Conservation (phyloP, 2,329 filamentous ascomycete genomes). For the Penicillium crustosum region DNA sequence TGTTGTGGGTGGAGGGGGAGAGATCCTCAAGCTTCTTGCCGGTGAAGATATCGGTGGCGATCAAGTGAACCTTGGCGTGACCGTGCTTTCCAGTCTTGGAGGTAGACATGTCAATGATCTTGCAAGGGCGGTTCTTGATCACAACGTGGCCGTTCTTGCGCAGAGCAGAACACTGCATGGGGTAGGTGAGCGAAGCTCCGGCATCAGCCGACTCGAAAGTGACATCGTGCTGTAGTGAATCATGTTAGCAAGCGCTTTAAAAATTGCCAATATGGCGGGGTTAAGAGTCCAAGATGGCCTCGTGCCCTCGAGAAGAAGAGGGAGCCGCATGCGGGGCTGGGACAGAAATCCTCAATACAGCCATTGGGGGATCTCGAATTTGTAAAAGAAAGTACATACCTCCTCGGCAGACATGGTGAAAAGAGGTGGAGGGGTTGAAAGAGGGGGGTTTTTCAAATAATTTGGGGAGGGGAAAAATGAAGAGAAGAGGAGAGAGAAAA, state of each 20-base stretch:
- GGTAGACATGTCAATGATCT: slow-evolving; percentile 99
- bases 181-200: slow-evolving; percentile 89
- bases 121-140: slow-evolving; percentile 99
- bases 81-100: slow-evolving; percentile 99
- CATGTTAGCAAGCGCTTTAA: slow-evolving; percentile 19
- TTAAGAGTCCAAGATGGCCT: slow-evolving; percentile 8
- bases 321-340: slow-evolving; percentile 33
- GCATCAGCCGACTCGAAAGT: slow-evolving; percentile 94
- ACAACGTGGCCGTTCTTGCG: slow-evolving; percentile 99
- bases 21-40: slow-evolving; percentile 99
- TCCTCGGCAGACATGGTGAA: slow-evolving; percentile 64
- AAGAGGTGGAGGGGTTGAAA: slow-evolving; percentile 31
- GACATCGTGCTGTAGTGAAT: slow-evolving; percentile 60
- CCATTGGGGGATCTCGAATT: slow-evolving; percentile 5
- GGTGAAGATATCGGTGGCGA: slow-evolving; percentile 99
- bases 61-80: slow-evolving; percentile 99
- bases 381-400: slow-evolving; percentile 49
- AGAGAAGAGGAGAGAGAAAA: slow-evolving; percentile 28
- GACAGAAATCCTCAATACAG: slow-evolving; percentile 18
- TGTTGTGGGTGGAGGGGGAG: slow-evolving; percentile 86
- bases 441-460: slow-evolving; percentile 26
- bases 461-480: slow-evolving; percentile 28
- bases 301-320: slow-evolving; percentile 17
- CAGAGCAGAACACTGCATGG: slow-evolving; percentile 99
- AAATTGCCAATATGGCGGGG: slow-evolving; percentile 8